Evolutionary conservation across 495 filamentous ascomycete genomes (phyloP).

Genomic region (Lophiostoma macrostomum): DNA sequence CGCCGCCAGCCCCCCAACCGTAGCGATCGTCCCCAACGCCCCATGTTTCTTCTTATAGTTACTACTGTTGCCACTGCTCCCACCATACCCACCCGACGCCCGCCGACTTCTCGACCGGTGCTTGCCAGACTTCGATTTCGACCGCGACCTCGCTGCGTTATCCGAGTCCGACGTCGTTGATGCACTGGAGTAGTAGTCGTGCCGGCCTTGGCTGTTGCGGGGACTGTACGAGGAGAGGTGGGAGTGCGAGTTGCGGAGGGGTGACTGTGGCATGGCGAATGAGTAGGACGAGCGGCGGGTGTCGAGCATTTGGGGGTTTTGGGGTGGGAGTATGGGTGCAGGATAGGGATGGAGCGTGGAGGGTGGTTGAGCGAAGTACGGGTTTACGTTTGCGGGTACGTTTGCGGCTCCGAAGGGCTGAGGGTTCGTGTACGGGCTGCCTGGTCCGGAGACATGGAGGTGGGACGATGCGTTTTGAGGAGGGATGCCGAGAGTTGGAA

Average conservation of each 20-base stretch:
- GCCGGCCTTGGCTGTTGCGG: neutral
- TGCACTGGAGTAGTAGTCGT: slow-evolving; percentile 1
- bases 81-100: neutral
- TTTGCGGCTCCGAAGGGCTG: too few relatives aligned
- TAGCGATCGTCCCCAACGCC: slow-evolving; percentile 18
- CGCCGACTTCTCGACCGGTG: neutral
- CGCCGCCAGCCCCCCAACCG: slow-evolving; percentile 26
- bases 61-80: neutral
- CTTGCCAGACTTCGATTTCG: neutral
- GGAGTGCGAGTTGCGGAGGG: neutral
- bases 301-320: too few relatives aligned
- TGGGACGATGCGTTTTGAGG: neutral
- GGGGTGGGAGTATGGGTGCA: too few relatives aligned
- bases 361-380: too few relatives aligned
- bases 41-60: slow-evolving; percentile 8
- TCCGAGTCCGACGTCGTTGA: slow-evolving; percentile 5
- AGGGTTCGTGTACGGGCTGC: too few relatives aligned
- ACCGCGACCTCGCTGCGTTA: neutral
- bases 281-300: too few relatives aligned
- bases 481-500: neutral
- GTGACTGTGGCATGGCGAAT: neutral
- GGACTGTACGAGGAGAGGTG: neutral
- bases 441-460: too few relatives aligned
- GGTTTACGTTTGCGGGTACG: too few relatives aligned
- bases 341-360: too few relatives aligned